Evolutionary conservation across 2,329 filamentous ascomycete genomes (phyloP).

Genomic region (Botrytis fragariae): DNA sequence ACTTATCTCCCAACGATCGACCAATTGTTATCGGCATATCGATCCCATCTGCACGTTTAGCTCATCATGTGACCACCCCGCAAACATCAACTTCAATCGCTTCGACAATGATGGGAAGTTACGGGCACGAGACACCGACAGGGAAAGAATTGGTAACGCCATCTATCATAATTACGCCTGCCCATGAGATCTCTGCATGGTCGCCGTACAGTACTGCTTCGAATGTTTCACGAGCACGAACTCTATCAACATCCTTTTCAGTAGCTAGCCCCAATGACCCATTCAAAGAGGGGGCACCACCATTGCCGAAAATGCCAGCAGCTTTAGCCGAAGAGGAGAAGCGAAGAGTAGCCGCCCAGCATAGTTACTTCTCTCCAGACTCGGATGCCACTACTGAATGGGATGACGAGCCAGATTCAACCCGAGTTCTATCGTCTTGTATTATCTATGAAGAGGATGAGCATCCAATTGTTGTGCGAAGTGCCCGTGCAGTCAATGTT

Average conservation of each 20-base stretch:
- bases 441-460: conserved; percentile 72
- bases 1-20: conserved; percentile 66
- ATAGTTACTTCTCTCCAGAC: conserved; percentile 37
- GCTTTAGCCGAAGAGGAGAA: conserved; percentile 35
- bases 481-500: conserved; percentile 41
- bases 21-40: conserved; percentile 72
- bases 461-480: conserved; percentile 43
- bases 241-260: conserved; percentile 51
- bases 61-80: conserved; percentile 50
- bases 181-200: conserved; percentile 42
- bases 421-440: conserved; percentile 44
- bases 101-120: conserved; percentile 30
- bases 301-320: conserved; percentile 56
- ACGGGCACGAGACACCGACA: conserved; percentile 29
- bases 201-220: conserved; percentile 31
- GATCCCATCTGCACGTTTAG: conserved; percentile 54
- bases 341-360: conserved; percentile 30
- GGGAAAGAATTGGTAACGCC: conserved; percentile 42
- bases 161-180: conserved; percentile 53
- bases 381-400: conserved; percentile 35
- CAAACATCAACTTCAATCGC: conserved; percentile 41
- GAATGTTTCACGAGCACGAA: conserved; percentile 21
- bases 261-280: conserved; percentile 46
- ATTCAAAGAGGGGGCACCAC: conserved; percentile 48
- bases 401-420: conserved; percentile 33